These are phyloP conservation scores for Grosmannia huntii DNA, from an alignment of 2,329 filamentous ascomycete genomes.

Conservation along the genomic window DNA sequence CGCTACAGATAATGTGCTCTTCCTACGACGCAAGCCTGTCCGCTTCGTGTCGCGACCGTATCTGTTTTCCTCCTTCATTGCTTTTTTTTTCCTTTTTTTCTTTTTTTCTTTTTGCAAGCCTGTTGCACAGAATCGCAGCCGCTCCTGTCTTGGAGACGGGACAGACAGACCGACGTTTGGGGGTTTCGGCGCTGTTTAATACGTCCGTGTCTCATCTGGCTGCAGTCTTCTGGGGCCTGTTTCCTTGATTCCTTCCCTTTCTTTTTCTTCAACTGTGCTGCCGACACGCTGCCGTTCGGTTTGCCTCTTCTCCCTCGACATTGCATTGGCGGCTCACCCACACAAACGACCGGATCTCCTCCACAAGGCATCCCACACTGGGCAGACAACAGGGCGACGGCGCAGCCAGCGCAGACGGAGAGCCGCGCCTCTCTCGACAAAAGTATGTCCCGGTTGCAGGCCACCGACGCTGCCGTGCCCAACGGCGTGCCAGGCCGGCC, in stretches of 20 bases:
- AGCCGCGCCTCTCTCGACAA: not conserved
- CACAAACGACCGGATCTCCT: not conserved
- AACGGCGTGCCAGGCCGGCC: slow-evolving; percentile 21
- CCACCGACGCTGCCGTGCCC: slow-evolving; percentile 15
- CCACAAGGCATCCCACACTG: not conserved
- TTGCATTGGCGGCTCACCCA: not conserved
- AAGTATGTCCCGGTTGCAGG: slow-evolving; percentile 3
- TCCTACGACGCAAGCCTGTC: not conserved
- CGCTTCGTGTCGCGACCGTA: not conserved
- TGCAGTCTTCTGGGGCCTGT: not conserved
- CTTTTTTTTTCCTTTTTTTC: not conserved
- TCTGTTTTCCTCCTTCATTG: not conserved
- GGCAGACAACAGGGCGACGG: not conserved
- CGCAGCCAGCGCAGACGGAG: not conserved
- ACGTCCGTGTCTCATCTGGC: not conserved
- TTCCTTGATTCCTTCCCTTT: not conserved
- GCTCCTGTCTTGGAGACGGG: not conserved
- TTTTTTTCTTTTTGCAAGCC: not conserved
- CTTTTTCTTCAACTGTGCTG: not conserved
- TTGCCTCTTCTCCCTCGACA: not conserved
- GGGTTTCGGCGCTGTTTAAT: not conserved
- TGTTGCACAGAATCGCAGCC: not conserved
- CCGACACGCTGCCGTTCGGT: not conserved
- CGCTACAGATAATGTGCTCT: not conserved
- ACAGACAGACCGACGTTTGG: not conserved